Evolutionary conservation across 495 filamentous ascomycete genomes (phyloP), one percentile per base, ranked within the genome.

Genomic region (Tuber aestivum): DNA sequence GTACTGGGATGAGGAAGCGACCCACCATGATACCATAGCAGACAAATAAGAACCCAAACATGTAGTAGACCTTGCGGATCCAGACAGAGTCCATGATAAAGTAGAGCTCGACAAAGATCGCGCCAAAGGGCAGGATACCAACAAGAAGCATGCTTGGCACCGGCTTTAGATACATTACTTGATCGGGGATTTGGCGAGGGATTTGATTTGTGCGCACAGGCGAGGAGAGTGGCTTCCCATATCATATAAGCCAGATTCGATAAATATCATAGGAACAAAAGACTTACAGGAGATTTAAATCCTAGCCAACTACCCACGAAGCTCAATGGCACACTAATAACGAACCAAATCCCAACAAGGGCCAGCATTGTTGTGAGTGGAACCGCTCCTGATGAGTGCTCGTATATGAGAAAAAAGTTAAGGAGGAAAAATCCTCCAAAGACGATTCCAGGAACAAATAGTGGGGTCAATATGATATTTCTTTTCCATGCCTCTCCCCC

Each of bases 11-110:
- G 41, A 70, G 40, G 71, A 48, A 23, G 38, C 14, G 56, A 77
- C 74, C 32, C 61, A 83, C 81, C 94, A 98, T 97, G 78, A 99
- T 89, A 23, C 92, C 95, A 84, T 96, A 99, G 88, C 94, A 97
- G 72, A 99, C 86, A 87, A 99, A 99, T 56, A 99, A 87, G 87
- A 99, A 99, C 41, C 95, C 95, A 80, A 99, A 99, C 95, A 99
- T 99, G 87, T 99, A 99, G 87, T 99, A 99, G 74, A 99, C 93
- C 86, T 95, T 95, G 87, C 90, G 92, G 84, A 94, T 94, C 95
- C 95, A 99, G 82, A 99, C 93, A 16, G 91, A 94, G 85, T 90
- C 94, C 92, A 97, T 95, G 85, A 99, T 97, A 85, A 97, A 97
- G 88, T 95, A 97, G 21, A 99, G 90, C 84, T 99, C 96, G 61